phyloP scores from a whole-genome alignment of 2,329 filamentous ascomycete species.

The Neurospora sp. region DNA sequence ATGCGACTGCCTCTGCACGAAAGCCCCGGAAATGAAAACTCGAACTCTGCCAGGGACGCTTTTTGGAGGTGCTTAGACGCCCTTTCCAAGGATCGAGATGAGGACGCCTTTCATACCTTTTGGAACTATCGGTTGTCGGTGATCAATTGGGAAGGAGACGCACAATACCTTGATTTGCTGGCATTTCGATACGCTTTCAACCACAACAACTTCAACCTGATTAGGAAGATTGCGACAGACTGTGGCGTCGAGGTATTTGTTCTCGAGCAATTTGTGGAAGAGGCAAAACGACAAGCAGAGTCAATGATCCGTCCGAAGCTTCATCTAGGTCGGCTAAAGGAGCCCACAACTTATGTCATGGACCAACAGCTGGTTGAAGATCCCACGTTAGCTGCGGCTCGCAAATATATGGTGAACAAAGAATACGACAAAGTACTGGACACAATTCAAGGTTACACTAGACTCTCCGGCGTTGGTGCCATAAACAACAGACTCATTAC shows the following conservation, averaged over 20 bases:
- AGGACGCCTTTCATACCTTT: neutral
- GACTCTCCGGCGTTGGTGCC: no score
- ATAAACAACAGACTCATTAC: no score
- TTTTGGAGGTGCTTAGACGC: neutral
- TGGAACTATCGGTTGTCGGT: neutral
- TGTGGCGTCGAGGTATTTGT: no score
- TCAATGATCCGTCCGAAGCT: no score
- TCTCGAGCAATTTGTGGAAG: neutral
- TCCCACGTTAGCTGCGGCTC: no score
- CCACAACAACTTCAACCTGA: neutral
- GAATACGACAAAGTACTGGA: no score
- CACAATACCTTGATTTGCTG: neutral
- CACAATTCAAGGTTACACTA: neutral
- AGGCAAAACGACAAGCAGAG: neutral
- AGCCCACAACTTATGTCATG: no score
- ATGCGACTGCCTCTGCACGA: neutral
- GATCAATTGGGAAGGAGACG: neutral
- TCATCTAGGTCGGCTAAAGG: no score
- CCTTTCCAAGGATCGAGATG: neutral
- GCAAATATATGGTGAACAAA: no score
- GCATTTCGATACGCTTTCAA: neutral
- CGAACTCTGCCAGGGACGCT: neutral
- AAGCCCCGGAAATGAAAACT: neutral
- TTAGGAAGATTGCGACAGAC: no score
- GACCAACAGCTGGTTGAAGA: no score